Base-by-base conservation (phyloP, 257 asterid species). In the Scutellaria baicalensis region DNA sequence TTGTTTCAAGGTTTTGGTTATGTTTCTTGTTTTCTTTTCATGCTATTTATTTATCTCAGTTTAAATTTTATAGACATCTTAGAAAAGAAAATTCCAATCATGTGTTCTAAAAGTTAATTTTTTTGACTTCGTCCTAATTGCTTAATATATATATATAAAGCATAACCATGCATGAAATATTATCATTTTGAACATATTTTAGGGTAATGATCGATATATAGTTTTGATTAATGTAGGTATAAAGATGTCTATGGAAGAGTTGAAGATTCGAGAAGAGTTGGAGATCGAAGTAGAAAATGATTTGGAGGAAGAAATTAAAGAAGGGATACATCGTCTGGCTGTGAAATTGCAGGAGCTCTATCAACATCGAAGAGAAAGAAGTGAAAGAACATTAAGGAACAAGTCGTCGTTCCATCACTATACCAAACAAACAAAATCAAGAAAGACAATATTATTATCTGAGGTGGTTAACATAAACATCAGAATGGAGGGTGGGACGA, bases 221-320 rank as follows among this genome's bases (percentile, higher is more conserved):
- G 12, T 13, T 31, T 14, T 4, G 5, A 23, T 49, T 18, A n/a
- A n/a, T n/a, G 6, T 18, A 13, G 3, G 5, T 27, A 27, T 27
- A 27, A 61, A 74, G 12, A 88, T 86, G 93, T 79, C 84, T 12
- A 1, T 35, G 0, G 74, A 84, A 33, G 96, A 91, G 82, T 12
- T 74, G 77, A 84, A 72, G 79, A 80, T 91, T 57, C 82, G 92
- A 0, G 72, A 66, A 21, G 91, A 91, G 75, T 77, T 90, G 0
- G 89, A 82, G 70, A 33, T 16, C 66, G 92, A 86, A 21, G 76
- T 86, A 5, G 93, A 88, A 60, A 76, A 71, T n/a, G 79, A 76
- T 42, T 59, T 88, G 65, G 96, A 85, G 74, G 84, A 75, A 59
- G 96, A 89, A 73, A 84, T 90, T 58, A 85, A 85, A 73, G 88